A percentile compares a stretch with the other conserved stretches of the same genome.
Conservation (phyloP, 441 rosid species). For the Erodium chrysanthum region DNA sequence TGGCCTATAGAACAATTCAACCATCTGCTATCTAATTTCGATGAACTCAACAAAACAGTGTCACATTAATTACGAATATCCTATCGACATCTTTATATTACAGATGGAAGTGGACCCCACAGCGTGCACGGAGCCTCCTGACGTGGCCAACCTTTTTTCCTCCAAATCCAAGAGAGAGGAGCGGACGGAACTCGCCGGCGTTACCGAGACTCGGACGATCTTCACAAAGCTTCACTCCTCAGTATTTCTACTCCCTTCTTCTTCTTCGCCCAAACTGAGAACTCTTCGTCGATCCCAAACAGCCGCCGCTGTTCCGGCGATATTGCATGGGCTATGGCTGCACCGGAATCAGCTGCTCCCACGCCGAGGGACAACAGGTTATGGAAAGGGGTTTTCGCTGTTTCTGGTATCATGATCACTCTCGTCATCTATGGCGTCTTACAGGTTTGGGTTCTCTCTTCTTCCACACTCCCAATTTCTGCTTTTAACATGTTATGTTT, state of each 20-base stretch:
- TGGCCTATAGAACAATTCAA: too few relatives aligned
- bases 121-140: not conserved
- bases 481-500: not conserved
- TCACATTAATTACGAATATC: too few relatives aligned
- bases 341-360: constrained; percentile 24
- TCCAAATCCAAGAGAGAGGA: not conserved
- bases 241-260: not conserved
- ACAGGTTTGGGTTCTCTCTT: constrained; percentile 33
- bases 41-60: too few relatives aligned
- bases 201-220: constrained; percentile 1
- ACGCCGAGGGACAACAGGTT: constrained; percentile 42
- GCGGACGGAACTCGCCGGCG: constrained; percentile 23
- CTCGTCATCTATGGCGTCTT: constrained; percentile 85
- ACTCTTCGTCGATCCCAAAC: not conserved
- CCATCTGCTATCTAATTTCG: too few relatives aligned
- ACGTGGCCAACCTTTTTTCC: constrained; percentile 11
- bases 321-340: constrained; percentile 59
- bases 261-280: not conserved
- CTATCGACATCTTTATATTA: too few relatives aligned
- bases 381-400: constrained; percentile 69
- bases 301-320: not conserved
- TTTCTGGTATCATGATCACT: constrained; percentile 75
- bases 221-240: not conserved
- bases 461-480: not conserved
- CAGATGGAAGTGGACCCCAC: not conserved